Base-by-base conservation (phyloP, 352 stramenopile genomes). In the Aphanomyces invadans region DNA sequence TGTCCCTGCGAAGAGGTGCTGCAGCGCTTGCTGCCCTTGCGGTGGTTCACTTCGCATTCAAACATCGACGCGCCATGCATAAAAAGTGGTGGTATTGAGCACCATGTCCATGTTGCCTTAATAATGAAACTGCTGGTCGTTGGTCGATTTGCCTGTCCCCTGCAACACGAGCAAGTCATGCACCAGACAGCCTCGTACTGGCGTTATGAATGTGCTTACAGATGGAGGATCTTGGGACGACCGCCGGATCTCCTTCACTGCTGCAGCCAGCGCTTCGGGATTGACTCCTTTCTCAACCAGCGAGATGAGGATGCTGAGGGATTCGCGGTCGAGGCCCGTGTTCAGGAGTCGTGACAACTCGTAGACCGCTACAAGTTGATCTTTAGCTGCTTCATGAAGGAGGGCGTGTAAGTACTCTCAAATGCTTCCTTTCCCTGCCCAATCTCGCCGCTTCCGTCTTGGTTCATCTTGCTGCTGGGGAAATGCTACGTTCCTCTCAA, bases 331-430 rank as follows among this genome's bases (percentile, higher is more conserved):
- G 36, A 97, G 74, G 0, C 89, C 89, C 25, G 89, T 97, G 72
- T 97, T 94, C 33, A 97, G 77, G 68, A 97, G 76, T 19, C 77
- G 86, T 39, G 88, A 95, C 25, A 97, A 82, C 75, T 97, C 89
- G 62, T 95, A 93, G 60, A 96, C 77, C 10, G 88, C 87, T 93
- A 65, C 28, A 19, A 9, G 21, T 32, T 11, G 25, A 33, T 10
- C 17, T 7, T 44, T 25, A 11, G 4, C 36, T 23, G 21, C 55
- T 10, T 33, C 33, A 33, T 48, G 29, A 21, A 11, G 2, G 12
- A 15, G 11, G 51, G 45, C 12, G 25, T 21, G 11, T 10, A 36
- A 32, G n/a, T 64, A 64, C 55, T 64, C 36, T 64, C 55, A 33
- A 64, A 64, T 11, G 55, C 55, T 36, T 64, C 55, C 38, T 64